Percentiles rank a stretch among this genome's conserved stretches.
Evolutionary conservation across 306 rosid genomes (phyloP).

Genomic region (Cucumis hystrix): DNA sequence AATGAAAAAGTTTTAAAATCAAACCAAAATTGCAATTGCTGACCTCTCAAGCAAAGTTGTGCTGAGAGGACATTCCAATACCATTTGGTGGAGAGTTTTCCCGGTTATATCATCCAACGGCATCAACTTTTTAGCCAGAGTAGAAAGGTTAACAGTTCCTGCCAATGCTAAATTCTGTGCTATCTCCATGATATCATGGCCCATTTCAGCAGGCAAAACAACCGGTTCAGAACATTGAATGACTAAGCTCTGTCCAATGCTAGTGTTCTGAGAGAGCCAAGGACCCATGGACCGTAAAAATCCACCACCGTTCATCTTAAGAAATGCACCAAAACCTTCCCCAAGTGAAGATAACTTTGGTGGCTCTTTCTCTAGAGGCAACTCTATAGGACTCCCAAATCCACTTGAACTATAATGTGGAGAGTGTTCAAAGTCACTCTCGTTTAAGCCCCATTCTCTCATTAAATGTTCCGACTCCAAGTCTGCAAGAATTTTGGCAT

Average conservation of each 20-base stretch:
- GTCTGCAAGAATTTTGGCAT: slow-evolving; percentile 53
- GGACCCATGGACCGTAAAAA: slow-evolving; percentile 61
- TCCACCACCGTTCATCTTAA: slow-evolving; percentile 39
- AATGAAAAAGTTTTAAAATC: not conserved
- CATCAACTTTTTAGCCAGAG: slow-evolving; percentile 26
- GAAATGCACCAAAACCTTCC: slow-evolving; percentile 51
- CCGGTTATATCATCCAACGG: slow-evolving; percentile 62
- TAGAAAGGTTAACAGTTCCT: slow-evolving; percentile 33
- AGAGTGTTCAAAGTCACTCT: slow-evolving; percentile 47
- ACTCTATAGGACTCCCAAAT: slow-evolving; percentile 82
- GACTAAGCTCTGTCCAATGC: slow-evolving; percentile 39
- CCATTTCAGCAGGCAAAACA: slow-evolving; percentile 56
- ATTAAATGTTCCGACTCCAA: slow-evolving; percentile 62
- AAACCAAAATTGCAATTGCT: slow-evolving; percentile 10
- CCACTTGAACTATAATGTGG: slow-evolving; percentile 41
- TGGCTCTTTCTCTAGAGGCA: slow-evolving; percentile 38
- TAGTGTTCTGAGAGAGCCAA: slow-evolving; percentile 38
- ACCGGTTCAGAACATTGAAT: slow-evolving; percentile 53
- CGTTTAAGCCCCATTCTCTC: slow-evolving; percentile 68
- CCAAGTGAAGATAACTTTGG: slow-evolving; percentile 43
- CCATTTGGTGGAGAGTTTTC: slow-evolving; percentile 38
- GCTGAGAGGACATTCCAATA: slow-evolving; percentile 12
- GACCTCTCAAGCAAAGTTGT: slow-evolving; percentile 26
- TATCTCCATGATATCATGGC: slow-evolving; percentile 49
- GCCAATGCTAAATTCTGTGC: slow-evolving; percentile 33